These are phyloP conservation scores for Boletellus emodensis DNA, from an alignment of 768 basidiomycete genomes.

Conservation along the genomic window DNA sequence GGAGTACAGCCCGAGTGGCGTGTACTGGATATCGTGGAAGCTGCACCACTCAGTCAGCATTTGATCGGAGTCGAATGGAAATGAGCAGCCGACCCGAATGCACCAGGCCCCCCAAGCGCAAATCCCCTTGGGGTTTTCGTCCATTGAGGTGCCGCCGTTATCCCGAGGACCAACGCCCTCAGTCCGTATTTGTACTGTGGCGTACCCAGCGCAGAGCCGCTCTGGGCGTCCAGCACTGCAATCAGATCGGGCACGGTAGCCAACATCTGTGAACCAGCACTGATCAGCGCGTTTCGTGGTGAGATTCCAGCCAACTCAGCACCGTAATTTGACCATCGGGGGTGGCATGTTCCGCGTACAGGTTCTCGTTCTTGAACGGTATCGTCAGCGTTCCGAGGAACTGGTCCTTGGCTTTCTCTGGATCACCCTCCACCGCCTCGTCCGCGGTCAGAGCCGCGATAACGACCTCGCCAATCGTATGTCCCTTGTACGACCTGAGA, in stretches of 20 bases:
- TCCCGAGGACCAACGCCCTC: conserved; percentile 49
- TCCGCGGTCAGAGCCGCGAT: conserved; percentile 28
- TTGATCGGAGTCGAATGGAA: neutral
- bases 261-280: conserved; percentile 34
- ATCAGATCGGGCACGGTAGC: conserved; percentile 66
- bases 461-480: conserved; percentile 37
- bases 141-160: conserved; percentile 52
- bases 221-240: conserved; percentile 58
- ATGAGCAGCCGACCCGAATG: conserved; percentile 43
- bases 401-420: conserved; percentile 14
- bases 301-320: neutral
- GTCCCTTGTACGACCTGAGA: conserved; percentile 34
- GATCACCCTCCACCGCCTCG: conserved; percentile 27
- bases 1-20: conserved; percentile 38
- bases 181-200: conserved; percentile 60
- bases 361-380: conserved; percentile 63
- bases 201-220: conserved; percentile 57
- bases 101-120: conserved; percentile 47
- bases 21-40: conserved; percentile 32
- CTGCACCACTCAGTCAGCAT: conserved; percentile 15
- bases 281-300: conserved; percentile 1
- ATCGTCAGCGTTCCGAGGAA: conserved; percentile 38
- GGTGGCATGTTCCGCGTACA: conserved; percentile 43
- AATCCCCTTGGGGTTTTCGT: conserved; percentile 48
- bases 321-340: conserved; percentile 27